Base-by-base conservation (phyloP, 2,329 filamentous ascomycete species). In the Aspergillus neoniger region DNA sequence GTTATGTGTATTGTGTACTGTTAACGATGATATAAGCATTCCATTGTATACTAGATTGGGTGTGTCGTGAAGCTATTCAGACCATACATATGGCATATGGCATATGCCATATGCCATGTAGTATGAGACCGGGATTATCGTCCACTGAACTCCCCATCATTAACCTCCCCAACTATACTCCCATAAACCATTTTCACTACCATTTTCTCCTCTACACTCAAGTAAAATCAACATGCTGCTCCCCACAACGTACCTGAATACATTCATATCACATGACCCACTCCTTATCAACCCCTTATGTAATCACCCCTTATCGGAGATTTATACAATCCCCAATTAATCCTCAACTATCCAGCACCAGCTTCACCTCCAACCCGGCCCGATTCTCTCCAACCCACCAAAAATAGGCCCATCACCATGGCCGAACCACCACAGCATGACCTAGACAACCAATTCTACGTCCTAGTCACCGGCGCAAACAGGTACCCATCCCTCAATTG, bases 391-490 rank as follows among this genome's bases (percentile, higher is more conserved):
- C 36, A 44, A 56, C 57, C 28, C 53, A 21, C 15, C 56, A 47
- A 41, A 43, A 53, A 15, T 36, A 36, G 32, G n/a, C 53, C 30
- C 17, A 28, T 54, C 62, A 52, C 56, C 60, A 60, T 69, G 70
- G 25, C 63, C 54, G 17, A 60, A 36, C 25, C 32, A 41, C 21
- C 57, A 6, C 41, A 44, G n/a, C 47, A 58, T 28, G 55, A 57
- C 39, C 52, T 56, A 36, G 60, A 70, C 30, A 68, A 73, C 41
- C 69, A 70, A 50, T 64, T 65, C 43, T 76, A 74, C 72, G 86
- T 91, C 8, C 81, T 96, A 41, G 86, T 96, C 43, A 96, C 92
- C 0, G 92, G 92, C 56, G 91, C 91, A 38, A 96, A 96, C 77
- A 93, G 91, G 92, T 93, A 83, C 59, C 50, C 25, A 15, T n/a